Evolutionary conservation across 2,329 filamentous ascomycete species (phyloP).

Genomic region (Colletotrichum australisinense): DNA sequence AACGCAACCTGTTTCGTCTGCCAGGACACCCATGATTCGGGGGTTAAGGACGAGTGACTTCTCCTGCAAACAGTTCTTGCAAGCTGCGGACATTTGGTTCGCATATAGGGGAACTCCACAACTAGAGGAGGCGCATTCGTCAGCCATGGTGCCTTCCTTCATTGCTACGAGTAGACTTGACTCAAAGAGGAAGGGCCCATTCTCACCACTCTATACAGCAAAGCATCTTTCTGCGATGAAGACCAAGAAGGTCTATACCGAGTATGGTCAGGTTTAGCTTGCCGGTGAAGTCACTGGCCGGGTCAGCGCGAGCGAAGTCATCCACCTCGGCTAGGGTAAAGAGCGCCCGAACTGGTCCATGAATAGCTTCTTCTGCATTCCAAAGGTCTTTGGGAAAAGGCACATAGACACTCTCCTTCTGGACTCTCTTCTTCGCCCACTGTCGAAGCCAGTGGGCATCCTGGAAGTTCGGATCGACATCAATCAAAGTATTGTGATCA

Average conservation of each 20-base stretch:
- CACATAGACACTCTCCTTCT: conserved; percentile 61
- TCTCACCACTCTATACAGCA: conserved; percentile 55
- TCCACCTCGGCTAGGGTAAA: conserved; percentile 57
- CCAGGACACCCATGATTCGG: conserved; percentile 50
- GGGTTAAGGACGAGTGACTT: conserved; percentile 51
- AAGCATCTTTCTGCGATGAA: conserved; percentile 46
- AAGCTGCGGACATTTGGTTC: conserved; percentile 54
- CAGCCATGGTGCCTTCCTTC: not conserved
- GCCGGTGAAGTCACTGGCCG: conserved; percentile 49
- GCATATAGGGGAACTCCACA: conserved; percentile 66
- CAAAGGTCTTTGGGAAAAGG: conserved; percentile 56
- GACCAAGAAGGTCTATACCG: conserved; percentile 44
- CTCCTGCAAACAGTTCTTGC: conserved; percentile 49
- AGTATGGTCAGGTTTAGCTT: conserved; percentile 50
- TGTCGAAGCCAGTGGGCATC: conserved; percentile 65
- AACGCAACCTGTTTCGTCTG: conserved; percentile 68
- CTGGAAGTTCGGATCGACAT: conserved; percentile 64
- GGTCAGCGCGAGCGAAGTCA: conserved; percentile 49
- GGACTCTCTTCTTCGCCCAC: conserved; percentile 58
- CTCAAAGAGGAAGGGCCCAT: not conserved
- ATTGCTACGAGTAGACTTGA: not conserved
- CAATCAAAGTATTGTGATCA: conserved; percentile 59
- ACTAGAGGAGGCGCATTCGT: conserved; percentile 41
- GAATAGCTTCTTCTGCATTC: conserved; percentile 47
- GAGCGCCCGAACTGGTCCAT: conserved; percentile 47